Percentiles rank a stretch among this genome's conserved stretches.
These are phyloP conservation scores for Populus tomentosa DNA, from an alignment of 441 rosid genomes.

Conservation along the genomic window DNA sequence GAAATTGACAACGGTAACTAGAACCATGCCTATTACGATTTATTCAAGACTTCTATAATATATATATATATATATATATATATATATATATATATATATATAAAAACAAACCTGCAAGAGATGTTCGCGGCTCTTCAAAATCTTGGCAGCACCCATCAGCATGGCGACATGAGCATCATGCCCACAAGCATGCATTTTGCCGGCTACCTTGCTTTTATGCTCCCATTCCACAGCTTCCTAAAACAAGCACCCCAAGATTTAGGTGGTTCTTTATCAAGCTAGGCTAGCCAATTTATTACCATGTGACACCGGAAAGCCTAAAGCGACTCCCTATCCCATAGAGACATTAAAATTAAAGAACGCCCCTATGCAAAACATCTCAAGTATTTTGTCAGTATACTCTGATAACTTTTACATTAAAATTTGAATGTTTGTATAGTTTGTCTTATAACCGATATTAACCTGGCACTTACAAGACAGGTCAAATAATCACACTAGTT, in stretches of 20 bases:
- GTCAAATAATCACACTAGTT: neutral
- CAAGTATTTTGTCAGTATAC: neutral
- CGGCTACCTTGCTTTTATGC: conserved; percentile 24
- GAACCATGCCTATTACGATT: neutral
- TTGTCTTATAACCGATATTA: neutral
- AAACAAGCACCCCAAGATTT: neutral
- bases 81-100: too few species aligned
- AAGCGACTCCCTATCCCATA: neutral
- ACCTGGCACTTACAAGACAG: neutral
- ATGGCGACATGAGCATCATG: conserved; percentile 29
- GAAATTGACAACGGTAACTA: neutral
- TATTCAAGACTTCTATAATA: neutral
- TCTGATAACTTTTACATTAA: neutral
- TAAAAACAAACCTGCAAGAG: conserved; percentile 13
- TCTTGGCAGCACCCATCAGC: conserved; percentile 29
- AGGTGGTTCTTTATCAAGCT: neutral
- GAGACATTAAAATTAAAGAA: neutral
- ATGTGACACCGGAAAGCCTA: neutral
- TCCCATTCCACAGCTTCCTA: conserved; percentile 27
- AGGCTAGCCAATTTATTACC: neutral
- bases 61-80: too few species aligned
- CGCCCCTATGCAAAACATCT: neutral
- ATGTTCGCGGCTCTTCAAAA: conserved; percentile 15
- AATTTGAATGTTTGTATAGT: neutral
- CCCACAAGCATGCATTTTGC: conserved; percentile 34